These are phyloP conservation scores for Vigna trinervia DNA, from an alignment of 306 rosid genomes.

Conservation along the genomic window DNA sequence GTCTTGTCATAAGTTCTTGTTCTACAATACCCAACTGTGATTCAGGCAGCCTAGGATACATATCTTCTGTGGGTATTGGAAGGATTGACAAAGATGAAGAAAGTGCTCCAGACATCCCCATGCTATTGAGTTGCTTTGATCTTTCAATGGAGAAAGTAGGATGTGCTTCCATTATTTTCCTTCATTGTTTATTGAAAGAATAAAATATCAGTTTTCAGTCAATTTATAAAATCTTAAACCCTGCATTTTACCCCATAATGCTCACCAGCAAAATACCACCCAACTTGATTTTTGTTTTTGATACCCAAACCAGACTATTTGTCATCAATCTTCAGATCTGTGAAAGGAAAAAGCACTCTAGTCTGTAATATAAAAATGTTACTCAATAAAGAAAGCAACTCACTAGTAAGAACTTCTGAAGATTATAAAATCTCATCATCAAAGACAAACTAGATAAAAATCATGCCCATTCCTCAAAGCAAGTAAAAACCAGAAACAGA, in stretches of 20 bases:
- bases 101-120: slow-evolving; percentile 65
- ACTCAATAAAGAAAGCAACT: slow-evolving; percentile 41
- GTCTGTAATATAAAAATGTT: slow-evolving; percentile 5
- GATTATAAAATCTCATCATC: slow-evolving; percentile 33
- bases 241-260: slow-evolving; percentile 15
- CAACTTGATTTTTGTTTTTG: slow-evolving; percentile 44
- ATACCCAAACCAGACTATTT: slow-evolving; percentile 41
- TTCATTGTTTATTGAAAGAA: slow-evolving; percentile 40
- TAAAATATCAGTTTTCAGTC: slow-evolving; percentile 40
- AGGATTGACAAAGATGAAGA: slow-evolving; percentile 69
- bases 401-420: slow-evolving; percentile 12
- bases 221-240: slow-evolving; percentile 21
- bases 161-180: slow-evolving; percentile 76
- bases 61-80: slow-evolving; percentile 63
- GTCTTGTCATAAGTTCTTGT: slow-evolving; percentile 56
- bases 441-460: slow-evolving; percentile 26
- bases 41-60: slow-evolving; percentile 62
- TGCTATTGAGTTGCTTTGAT: slow-evolving; percentile 59
- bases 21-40: slow-evolving; percentile 62
- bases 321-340: slow-evolving; percentile 57
- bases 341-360: slow-evolving; percentile 32
- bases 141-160: slow-evolving; percentile 64
- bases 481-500: slow-evolving; percentile 27
- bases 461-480: not conserved
- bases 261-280: slow-evolving; percentile 52